Evolutionary conservation across 1,139 yeast species (phyloP).

Genomic region (Hemisphaericaspora lyxosophila): DNA sequence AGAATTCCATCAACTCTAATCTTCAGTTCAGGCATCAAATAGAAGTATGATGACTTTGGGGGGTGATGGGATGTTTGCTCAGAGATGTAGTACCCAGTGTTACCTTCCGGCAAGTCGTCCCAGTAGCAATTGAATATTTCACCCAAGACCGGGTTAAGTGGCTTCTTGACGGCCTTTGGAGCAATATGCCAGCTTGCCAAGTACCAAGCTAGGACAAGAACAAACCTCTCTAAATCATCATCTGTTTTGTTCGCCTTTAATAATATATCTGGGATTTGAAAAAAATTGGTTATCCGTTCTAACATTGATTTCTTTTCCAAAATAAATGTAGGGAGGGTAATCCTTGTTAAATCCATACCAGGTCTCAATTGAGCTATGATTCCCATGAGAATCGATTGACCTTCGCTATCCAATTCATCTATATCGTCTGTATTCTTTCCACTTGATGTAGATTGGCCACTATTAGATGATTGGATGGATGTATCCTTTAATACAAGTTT

Average conservation of each 20-base stretch:
- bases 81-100: constrained; percentile 76
- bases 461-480: constrained; percentile 4
- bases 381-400: constrained; percentile 80
- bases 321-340: constrained; percentile 92
- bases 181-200: constrained; percentile 97
- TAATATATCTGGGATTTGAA: constrained; percentile 77
- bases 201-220: constrained; percentile 81
- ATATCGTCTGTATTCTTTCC: constrained; percentile 57
- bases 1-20: constrained; percentile 89
- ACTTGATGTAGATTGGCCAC: neutral
- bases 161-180: constrained; percentile 97
- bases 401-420: constrained; percentile 89
- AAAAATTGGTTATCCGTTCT: constrained; percentile 88
- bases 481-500: constrained; percentile 24
- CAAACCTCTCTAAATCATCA: constrained; percentile 67
- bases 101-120: constrained; percentile 71
- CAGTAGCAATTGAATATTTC: constrained; percentile 89
- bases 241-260: constrained; percentile 61
- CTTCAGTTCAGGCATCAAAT: constrained; percentile 74
- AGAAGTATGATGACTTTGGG: constrained; percentile 94
- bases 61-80: constrained; percentile 98
- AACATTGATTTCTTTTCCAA: constrained; percentile 94
- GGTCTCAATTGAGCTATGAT: constrained; percentile 90
- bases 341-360: constrained; percentile 85
- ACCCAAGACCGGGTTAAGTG: constrained; percentile 90